Conservation (phyloP, 768 basidiomycete species). For the Trametes maxima region DNA sequence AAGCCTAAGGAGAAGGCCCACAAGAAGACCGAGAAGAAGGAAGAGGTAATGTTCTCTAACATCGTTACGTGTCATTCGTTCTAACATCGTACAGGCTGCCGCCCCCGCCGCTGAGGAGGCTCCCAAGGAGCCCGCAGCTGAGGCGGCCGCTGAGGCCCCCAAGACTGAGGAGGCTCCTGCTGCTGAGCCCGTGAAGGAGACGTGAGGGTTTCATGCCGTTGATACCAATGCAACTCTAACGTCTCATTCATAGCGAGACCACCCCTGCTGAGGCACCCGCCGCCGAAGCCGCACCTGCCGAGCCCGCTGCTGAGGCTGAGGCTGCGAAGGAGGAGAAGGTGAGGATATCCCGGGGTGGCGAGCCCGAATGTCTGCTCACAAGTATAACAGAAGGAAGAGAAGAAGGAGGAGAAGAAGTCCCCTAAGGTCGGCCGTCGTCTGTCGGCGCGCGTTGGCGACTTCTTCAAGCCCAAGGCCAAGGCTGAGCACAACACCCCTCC, state of each 20-base stretch:
- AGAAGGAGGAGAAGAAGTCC: conserved; percentile 44
- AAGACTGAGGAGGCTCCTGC: conserved; percentile 33
- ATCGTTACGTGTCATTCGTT: not conserved
- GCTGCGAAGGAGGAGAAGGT: conserved; percentile 69
- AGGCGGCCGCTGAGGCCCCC: conserved; percentile 43
- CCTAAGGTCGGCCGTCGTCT: conserved; percentile 80
- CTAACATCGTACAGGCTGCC: conserved; percentile 29
- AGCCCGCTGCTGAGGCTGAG: conserved; percentile 41
- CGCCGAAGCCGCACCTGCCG: conserved; percentile 37
- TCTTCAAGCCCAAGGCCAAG: conserved; percentile 80
- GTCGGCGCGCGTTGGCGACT: conserved; percentile 78
- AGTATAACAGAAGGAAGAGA: conserved; percentile 50
- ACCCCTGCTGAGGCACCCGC: conserved; percentile 39
- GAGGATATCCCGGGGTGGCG: not conserved
- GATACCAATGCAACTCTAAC: no score
- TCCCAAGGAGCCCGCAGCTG: conserved; percentile 43
- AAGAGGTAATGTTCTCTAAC: conserved; percentile 41
- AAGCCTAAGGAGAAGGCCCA: conserved; percentile 67
- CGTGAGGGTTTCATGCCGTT: no score
- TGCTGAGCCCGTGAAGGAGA: conserved; percentile 70
- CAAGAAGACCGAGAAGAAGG: conserved; percentile 85
- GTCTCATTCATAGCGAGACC: conserved; percentile 50
- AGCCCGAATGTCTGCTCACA: conserved; percentile 22
- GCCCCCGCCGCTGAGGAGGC: conserved; percentile 45
- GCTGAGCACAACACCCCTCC: conserved; percentile 64